Percentiles rank a stretch among this genome's conserved stretches.
Evolutionary conservation across 1,139 yeast genomes (phyloP).

Genomic region (Arxiozyma slooffiae): DNA sequence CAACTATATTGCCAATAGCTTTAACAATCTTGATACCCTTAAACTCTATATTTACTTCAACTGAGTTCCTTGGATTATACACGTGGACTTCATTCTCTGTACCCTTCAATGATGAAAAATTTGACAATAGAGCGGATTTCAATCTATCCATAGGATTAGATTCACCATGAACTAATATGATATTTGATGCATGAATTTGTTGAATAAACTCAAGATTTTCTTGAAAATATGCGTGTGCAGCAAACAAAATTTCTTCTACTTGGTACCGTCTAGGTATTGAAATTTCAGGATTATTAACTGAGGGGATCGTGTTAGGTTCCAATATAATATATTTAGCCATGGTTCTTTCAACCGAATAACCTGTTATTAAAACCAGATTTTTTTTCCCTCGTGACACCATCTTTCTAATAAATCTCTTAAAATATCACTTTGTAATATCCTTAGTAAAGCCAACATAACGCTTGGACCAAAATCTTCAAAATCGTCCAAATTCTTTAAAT

Average conservation of each 20-base stretch:
- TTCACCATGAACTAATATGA: constrained; percentile 95
- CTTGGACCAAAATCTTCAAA: constrained; percentile 94
- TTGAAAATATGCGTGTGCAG: constrained; percentile 96
- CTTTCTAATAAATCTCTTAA: constrained; percentile 83
- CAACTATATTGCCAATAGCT: constrained; percentile 71
- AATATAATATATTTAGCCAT: constrained; percentile 84
- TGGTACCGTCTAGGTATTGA: constrained; percentile 77
- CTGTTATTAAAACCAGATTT: constrained; percentile 79
- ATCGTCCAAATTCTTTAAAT: constrained; percentile 67
- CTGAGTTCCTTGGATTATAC: constrained; percentile 88
- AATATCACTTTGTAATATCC: constrained; percentile 94
- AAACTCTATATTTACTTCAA: constrained; percentile 63
- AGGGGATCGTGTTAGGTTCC: constrained; percentile 83
- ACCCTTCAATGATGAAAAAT: constrained; percentile 71
- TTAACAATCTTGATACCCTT: constrained; percentile 80
- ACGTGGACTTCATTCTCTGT: constrained; percentile 89
- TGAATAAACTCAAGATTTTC: constrained; percentile 90
- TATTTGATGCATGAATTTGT: constrained; percentile 69
- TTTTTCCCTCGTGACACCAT: constrained; percentile 96
- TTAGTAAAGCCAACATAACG: constrained; percentile 93
- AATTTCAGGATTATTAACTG: constrained; percentile 67
- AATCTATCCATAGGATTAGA: constrained; percentile 95
- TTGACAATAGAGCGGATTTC: constrained; percentile 82
- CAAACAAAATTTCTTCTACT: constrained; percentile 94
- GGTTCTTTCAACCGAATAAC: constrained; percentile 97